Conservation (phyloP, 108 stramenopile genomes). For the Parietichytrium sp. region DNA sequence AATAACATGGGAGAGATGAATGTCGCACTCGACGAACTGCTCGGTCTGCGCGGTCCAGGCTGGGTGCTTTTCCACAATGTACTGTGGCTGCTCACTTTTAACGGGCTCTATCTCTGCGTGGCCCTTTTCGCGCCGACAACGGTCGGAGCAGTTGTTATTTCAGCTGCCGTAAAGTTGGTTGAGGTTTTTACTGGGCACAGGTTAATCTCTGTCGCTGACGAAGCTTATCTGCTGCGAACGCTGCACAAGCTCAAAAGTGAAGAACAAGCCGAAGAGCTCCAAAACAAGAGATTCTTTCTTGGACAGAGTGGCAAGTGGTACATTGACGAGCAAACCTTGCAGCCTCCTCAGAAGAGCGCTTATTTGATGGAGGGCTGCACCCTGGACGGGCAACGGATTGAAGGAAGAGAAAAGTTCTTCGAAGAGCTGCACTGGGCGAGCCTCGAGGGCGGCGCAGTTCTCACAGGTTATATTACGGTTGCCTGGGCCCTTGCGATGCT, state of each 20-base stretch:
- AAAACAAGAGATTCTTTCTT: background rate
- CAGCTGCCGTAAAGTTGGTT: background rate
- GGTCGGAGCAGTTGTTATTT: background rate
- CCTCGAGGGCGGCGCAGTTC: background rate
- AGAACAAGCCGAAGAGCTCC: background rate
- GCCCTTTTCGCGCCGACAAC: slow-evolving; percentile 24
- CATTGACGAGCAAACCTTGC: background rate
- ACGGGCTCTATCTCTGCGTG: slow-evolving; percentile 16
- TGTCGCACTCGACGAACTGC: slow-evolving; percentile 28
- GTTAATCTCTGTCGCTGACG: background rate
- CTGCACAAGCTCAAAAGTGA: background rate
- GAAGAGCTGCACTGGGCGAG: slow-evolving; percentile 15
- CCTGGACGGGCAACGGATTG: background rate
- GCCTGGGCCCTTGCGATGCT: background rate
- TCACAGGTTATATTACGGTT: background rate
- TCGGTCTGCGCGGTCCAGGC: slow-evolving; percentile 14
- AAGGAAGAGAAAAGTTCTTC: background rate
- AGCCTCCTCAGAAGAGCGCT: background rate
- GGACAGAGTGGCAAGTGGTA: background rate
- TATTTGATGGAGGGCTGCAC: too few species aligned
- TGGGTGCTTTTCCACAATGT: slow-evolving; percentile 37
- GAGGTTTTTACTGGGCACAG: background rate
- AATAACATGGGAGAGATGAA: background rate
- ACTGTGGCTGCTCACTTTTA: slow-evolving; percentile 30
- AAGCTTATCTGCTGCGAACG: slow-evolving; percentile 24